Percentiles rank a stretch among this genome's conserved stretches.
These are phyloP conservation scores for Torulaspora microellipsoides DNA, from an alignment of 805 yeast genomes.

Conservation along the genomic window DNA sequence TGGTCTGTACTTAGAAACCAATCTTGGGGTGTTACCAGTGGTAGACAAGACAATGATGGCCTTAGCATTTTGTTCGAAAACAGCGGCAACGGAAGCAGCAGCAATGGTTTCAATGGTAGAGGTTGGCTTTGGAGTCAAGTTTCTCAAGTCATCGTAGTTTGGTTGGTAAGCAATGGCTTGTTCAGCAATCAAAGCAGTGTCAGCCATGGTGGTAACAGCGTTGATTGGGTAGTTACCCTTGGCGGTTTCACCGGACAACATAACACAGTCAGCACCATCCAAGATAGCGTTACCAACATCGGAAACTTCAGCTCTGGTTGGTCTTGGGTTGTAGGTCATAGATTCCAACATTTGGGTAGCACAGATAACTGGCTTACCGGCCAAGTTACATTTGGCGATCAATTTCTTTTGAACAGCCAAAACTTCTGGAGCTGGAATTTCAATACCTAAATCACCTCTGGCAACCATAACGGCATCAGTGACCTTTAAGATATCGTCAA, in stretches of 20 bases:
- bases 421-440: conserved; percentile 98
- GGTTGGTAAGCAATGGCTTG: conserved; percentile 88
- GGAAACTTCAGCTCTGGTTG: conserved; percentile 99
- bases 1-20: conserved; percentile 96
- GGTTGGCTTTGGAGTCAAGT: conserved; percentile 81
- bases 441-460: conserved; percentile 99
- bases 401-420: conserved; percentile 98
- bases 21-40: conserved; percentile 92
- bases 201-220: conserved; percentile 98
- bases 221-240: conserved; percentile 98
- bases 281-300: conserved; percentile 99
- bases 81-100: conserved; percentile 92
- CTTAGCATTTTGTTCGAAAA: conserved; percentile 93
- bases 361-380: conserved; percentile 99
- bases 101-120: conserved; percentile 95
- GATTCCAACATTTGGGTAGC: conserved; percentile 99
- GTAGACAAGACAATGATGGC: conserved; percentile 96
- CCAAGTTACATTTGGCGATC: conserved; percentile 98
- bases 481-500: conserved; percentile 88
- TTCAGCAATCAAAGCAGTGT: conserved; percentile 94
- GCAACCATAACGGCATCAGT: conserved; percentile 99
- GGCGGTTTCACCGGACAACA: conserved; percentile 99
- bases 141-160: conserved; percentile 82
- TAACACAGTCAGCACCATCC: conserved; percentile 99
- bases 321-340: conserved; percentile 99